These are phyloP conservation scores for Pyrenula massariospora DNA, from an alignment of 495 filamentous ascomycete genomes.

Conservation along the genomic window DNA sequence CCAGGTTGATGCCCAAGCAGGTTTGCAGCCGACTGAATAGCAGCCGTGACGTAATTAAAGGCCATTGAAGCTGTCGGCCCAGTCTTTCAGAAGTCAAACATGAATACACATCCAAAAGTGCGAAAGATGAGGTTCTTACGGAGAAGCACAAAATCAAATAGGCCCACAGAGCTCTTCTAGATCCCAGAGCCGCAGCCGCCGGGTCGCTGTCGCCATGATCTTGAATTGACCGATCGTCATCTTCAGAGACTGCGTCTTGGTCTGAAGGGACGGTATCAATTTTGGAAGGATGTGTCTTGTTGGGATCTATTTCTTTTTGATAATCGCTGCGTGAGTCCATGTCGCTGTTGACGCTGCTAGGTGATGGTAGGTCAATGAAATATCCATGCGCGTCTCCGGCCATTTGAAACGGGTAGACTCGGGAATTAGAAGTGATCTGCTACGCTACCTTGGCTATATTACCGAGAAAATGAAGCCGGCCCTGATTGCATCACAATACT, in stretches of 20 bases:
- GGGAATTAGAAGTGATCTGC: not conserved
- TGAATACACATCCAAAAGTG: not conserved
- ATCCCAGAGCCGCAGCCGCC: slow-evolving; percentile 1
- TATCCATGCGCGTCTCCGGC: not conserved
- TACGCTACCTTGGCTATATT: not conserved
- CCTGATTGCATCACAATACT: not conserved
- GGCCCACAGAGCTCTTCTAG: slow-evolving; percentile 10
- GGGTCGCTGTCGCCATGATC: not conserved
- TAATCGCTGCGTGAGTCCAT: not conserved
- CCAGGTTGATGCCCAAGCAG: slow-evolving; percentile 10
- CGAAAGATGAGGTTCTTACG: slow-evolving; percentile 3
- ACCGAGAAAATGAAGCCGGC: not conserved
- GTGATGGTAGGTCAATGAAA: not conserved
- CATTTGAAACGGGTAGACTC: not conserved
- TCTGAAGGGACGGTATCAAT: not conserved
- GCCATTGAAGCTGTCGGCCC: slow-evolving; percentile 11
- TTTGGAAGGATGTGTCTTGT: not conserved
- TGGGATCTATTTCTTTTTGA: not conserved
- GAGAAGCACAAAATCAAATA: slow-evolving; percentile 13
- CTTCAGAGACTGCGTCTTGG: not conserved
- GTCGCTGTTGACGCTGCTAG: not conserved
- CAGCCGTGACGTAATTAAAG: slow-evolving; percentile 10
- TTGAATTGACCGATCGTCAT: not conserved
- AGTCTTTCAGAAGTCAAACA: slow-evolving; percentile 4
- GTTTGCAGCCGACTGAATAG: slow-evolving; percentile 13